Conservation (phyloP, 169 alveolate genomes). For the Miamiensis avidus region DNA sequence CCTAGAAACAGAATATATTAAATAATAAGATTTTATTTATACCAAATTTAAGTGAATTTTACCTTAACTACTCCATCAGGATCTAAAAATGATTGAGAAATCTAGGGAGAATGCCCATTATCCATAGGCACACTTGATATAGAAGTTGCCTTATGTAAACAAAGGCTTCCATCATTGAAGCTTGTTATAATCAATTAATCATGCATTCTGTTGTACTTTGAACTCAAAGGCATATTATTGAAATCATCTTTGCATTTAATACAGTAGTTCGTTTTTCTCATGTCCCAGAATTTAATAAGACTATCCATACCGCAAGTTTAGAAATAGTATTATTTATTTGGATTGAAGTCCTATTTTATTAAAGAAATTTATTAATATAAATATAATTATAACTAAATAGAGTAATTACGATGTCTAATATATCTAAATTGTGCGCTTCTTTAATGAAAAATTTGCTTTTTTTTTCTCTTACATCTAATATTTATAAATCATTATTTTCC, state of each 20-base stretch:
- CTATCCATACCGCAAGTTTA: constrained; percentile 75
- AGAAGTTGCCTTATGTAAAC: constrained; percentile 52
- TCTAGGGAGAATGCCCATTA: background rate
- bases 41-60: no score
- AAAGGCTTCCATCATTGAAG: constrained; percentile 52
- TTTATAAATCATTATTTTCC: constrained; percentile 38
- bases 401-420: constrained; percentile 32
- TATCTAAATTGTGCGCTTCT: constrained; percentile 46
- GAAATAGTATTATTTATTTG: constrained; percentile 68
- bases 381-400: no score
- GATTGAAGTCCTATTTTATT: constrained; percentile 68
- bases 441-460: constrained; percentile 42
- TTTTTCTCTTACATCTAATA: constrained; percentile 53
- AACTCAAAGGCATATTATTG: constrained; percentile 69
- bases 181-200: constrained; percentile 73
- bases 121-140: constrained; percentile 55
- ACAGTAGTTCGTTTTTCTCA: constrained; percentile 59
- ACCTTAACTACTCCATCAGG: no score
- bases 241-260: constrained; percentile 70
- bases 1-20: constrained; percentile 41
- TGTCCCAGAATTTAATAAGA: constrained; percentile 77
- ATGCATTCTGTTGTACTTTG: constrained; percentile 73
- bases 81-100: no score
- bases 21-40: no score
- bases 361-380: background rate